Percentiles rank a stretch among this genome's conserved stretches.
These are phyloP conservation scores for Peronospora destructor DNA, from an alignment of 352 stramenopile species.

Conservation along the genomic window DNA sequence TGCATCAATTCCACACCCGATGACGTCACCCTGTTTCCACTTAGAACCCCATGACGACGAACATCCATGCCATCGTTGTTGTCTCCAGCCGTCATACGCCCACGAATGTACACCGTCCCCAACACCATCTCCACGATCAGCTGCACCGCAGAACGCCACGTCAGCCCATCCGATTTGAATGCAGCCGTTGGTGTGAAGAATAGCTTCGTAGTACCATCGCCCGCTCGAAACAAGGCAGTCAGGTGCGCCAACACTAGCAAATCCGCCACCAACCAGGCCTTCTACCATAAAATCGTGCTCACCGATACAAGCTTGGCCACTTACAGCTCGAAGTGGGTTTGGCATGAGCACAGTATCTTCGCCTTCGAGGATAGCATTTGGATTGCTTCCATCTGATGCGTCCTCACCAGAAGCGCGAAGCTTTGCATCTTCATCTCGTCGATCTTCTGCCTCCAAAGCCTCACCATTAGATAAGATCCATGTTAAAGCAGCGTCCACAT, in stretches of 20 bases:
- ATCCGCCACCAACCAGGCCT: conserved; percentile 76
- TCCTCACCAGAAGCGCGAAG: conserved; percentile 29
- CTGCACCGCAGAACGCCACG: conserved; percentile 80
- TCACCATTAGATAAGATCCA: conserved; percentile 91
- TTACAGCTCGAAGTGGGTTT: conserved; percentile 78
- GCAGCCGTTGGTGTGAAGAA: conserved; percentile 86
- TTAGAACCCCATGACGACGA: conserved; percentile 84
- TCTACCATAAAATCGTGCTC: conserved; percentile 82
- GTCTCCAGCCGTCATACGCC: conserved; percentile 90
- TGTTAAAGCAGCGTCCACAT: conserved; percentile 87
- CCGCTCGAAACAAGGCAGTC: conserved; percentile 74
- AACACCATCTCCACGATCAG: conserved; percentile 86
- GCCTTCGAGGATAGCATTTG: conserved; percentile 22
- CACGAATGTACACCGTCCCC: conserved; percentile 89
- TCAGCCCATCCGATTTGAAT: conserved; percentile 93
- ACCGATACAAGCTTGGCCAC: conserved; percentile 79
- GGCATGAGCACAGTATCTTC: conserved; percentile 43
- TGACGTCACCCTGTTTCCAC: conserved; percentile 89
- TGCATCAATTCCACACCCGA: conserved; percentile 85
- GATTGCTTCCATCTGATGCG: conserved; percentile 19
- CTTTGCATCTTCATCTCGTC: conserved; percentile 75
- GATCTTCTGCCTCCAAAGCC: conserved; percentile 82
- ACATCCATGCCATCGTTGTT: conserved; percentile 87
- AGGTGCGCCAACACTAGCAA: conserved; percentile 76
- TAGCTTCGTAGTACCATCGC: conserved; percentile 91